These are phyloP conservation scores for Anthracocystis walkeri DNA, from an alignment of 1,284 basidiomycete species.

Conservation along the genomic window DNA sequence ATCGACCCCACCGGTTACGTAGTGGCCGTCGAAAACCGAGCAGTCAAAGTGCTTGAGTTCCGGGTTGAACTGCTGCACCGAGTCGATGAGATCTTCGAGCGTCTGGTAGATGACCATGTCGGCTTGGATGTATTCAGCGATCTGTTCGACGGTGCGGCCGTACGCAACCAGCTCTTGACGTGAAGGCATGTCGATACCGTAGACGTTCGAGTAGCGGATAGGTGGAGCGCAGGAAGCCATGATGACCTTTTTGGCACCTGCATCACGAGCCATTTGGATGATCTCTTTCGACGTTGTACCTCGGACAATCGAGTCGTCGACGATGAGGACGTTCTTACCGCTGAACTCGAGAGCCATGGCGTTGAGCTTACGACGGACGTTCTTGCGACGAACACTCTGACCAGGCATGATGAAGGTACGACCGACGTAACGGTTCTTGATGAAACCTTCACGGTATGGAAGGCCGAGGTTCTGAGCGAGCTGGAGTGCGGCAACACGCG, in stretches of 20 bases:
- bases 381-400: slow-evolving; percentile 84
- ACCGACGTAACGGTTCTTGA: slow-evolving; percentile 98
- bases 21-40: slow-evolving; percentile 97
- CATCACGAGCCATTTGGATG: slow-evolving; percentile 99
- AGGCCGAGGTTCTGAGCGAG: slow-evolving; percentile 88
- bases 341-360: slow-evolving; percentile 99
- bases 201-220: slow-evolving; percentile 94
- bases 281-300: slow-evolving; percentile 99
- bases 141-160: slow-evolving; percentile 79
- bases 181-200: slow-evolving; percentile 99
- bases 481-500: slow-evolving; percentile 93
- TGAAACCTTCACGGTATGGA: slow-evolving; percentile 97
- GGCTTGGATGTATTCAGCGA: slow-evolving; percentile 89
- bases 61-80: slow-evolving; percentile 89
- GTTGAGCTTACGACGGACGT: slow-evolving; percentile 94
- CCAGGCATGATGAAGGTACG: slow-evolving; percentile 99
- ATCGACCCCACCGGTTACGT: slow-evolving; percentile 95
- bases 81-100: slow-evolving; percentile 86
- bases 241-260: slow-evolving; percentile 96
- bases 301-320: slow-evolving; percentile 98
- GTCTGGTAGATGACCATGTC: slow-evolving; percentile 98
- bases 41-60: slow-evolving; percentile 87
- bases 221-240: slow-evolving; percentile 97
- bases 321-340: slow-evolving; percentile 91
- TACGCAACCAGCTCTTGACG: slow-evolving; percentile 92